Base-by-base conservation (phyloP, 2,329 filamentous ascomycete genomes). In the Xylariaceae sp. region DNA sequence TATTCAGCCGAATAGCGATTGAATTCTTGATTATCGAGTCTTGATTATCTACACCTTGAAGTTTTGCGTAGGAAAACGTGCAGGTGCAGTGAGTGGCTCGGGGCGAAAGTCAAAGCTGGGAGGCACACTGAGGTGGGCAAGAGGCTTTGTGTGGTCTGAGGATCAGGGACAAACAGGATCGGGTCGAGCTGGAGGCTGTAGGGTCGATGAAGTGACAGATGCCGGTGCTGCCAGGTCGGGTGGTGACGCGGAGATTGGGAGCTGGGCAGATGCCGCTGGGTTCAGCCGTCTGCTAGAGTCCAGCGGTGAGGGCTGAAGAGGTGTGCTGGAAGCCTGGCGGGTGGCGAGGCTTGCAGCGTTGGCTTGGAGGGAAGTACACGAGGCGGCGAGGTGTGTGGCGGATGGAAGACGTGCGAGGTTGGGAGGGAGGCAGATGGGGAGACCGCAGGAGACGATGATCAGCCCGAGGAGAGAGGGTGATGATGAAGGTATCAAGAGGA, bases 1-100 rank as follows among this genome's bases (percentile, higher is more conserved):
- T 38, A 9, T 38, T 69, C 53, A 66, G 67, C 67, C 69, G 65
- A 67, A 66, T 68, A 68, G 64, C 62, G 61, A 65, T 74, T 69
- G 68, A 71, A 70, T 74, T 71, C 53, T 42, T 56, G 67, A 73
- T 75, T 75, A 68, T 69, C 69, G 76, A 73, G 73, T 75, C 74
- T 73, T 72, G 75, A 75, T 77, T 90, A 90, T 89, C 80, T 91
- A 91, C 88, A 92, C 89, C 89, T 84, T 81, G 78, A 82, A 81
- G 83, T 80, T 84, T 86, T 88, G 87, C 81, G 76, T 90, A 91
- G 78, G 87, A 91, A 92, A 93, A 91, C 87, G 86, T 89, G 89
- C 87, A 90, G 88, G 87, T 92, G 88, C 86, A 90, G 92, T 88
- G 76, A 82, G 78, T 80, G 79, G 73, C 71, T 74, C 72, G 69